These are phyloP conservation scores for Scenedesmus sp. DNA, from an alignment of 163 green algal species.

Conservation along the genomic window DNA sequence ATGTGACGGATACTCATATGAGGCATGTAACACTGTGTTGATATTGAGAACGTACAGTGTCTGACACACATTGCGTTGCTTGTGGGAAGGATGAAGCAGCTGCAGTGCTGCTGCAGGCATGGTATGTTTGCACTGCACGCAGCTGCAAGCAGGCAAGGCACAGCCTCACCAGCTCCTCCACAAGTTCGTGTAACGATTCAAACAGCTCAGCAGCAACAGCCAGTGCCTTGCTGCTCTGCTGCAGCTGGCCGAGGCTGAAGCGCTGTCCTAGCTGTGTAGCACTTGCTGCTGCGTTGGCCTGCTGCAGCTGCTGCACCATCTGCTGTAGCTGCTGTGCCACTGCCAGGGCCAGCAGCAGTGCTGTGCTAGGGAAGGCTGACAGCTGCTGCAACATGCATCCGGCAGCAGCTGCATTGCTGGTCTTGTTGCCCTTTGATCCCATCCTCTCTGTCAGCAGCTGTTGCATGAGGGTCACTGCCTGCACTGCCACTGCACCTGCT, in stretches of 20 bases:
- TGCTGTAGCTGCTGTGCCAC: slow-evolving; percentile 27
- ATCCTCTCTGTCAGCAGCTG: slow-evolving; percentile 14
- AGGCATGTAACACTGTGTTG: no score
- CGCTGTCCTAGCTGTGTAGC: neutral
- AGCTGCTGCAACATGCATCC: slow-evolving; percentile 37
- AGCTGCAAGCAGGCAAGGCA: neutral
- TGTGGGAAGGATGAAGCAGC: neutral
- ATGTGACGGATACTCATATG: no score
- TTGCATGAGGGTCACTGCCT: neutral
- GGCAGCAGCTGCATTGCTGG: neutral
- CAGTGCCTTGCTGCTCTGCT: neutral
- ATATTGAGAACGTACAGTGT: no score
- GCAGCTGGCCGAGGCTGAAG: neutral
- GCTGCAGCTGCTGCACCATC: slow-evolving; percentile 19
- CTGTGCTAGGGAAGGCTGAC: slow-evolving; percentile 17
- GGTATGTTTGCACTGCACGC: neutral
- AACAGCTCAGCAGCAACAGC: neutral
- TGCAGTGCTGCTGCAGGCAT: neutral
- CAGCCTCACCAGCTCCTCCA: slow-evolving; percentile 15
- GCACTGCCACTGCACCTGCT: neutral
- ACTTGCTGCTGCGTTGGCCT: neutral
- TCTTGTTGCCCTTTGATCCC: neutral
- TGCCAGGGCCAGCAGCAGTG: slow-evolving; percentile 25
- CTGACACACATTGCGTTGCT: neutral
- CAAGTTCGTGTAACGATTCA: neutral